Conservation (phyloP, 495 filamentous ascomycete genomes). For the Podospora australis region DNA sequence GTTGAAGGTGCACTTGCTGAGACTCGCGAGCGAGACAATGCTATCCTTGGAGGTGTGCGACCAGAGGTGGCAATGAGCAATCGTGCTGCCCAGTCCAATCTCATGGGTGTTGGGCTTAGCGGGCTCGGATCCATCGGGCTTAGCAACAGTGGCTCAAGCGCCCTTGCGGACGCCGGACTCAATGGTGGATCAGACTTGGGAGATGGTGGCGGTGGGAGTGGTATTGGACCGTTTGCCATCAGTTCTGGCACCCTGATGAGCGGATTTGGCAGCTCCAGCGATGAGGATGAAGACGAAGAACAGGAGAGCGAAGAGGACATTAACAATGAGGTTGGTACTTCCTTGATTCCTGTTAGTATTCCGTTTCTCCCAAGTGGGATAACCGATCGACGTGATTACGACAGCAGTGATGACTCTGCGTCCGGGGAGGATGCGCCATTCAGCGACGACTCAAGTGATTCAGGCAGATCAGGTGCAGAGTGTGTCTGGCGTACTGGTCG, state of each 20-base stretch:
- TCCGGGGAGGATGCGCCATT: too few species aligned
- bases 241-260: constrained; percentile 69
- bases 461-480: too few species aligned
- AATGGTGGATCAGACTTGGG: constrained; percentile 69
- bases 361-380: constrained; percentile 5
- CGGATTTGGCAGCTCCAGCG: constrained; percentile 92
- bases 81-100: constrained; percentile 24
- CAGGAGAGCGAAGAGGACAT: constrained; percentile 72
- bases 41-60: constrained; percentile 92
- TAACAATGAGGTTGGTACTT: constrained; percentile 44
- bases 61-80: constrained; percentile 71
- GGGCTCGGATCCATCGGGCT: constrained; percentile 39
- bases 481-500: too few species aligned
- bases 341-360: background rate
- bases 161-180: constrained; percentile 69
- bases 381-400: background rate
- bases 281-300: constrained; percentile 94
- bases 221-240: constrained; percentile 60
- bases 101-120: constrained; percentile 38
- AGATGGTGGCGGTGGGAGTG: constrained; percentile 56
- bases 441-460: too few species aligned
- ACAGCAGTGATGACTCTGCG: background rate
- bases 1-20: constrained; percentile 92
- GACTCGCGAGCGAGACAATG: constrained; percentile 93
- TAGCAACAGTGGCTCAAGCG: constrained; percentile 52